These are phyloP conservation scores for Ascochyta koolunga DNA, from an alignment of 2,329 filamentous ascomycete species.

Conservation along the genomic window DNA sequence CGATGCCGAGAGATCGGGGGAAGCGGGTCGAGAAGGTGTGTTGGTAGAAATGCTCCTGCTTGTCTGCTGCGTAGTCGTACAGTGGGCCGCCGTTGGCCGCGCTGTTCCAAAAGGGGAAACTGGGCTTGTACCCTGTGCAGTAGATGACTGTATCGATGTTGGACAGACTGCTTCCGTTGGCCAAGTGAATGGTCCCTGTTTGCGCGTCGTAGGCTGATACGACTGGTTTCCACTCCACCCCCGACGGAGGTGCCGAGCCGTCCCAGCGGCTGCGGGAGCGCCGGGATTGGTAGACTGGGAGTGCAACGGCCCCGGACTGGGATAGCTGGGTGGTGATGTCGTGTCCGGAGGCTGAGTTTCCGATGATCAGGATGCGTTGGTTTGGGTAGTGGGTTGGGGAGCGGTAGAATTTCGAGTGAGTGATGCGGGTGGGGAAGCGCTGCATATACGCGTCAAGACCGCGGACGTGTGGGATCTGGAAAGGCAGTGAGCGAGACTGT, in stretches of 20 bases:
- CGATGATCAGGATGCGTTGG: constrained; percentile 34
- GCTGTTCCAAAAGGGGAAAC: constrained; percentile 58
- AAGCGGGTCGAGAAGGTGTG: constrained; percentile 48
- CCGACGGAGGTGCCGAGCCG: constrained; percentile 53
- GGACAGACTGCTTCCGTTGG: constrained; percentile 27
- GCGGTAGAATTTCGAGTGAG: constrained; percentile 54
- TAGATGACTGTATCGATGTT: constrained; percentile 40
- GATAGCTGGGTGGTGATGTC: constrained; percentile 37
- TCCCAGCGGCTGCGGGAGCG: constrained; percentile 60
- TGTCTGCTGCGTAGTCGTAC: constrained; percentile 57
- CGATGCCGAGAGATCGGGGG: constrained; percentile 54
- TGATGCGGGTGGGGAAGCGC: constrained; percentile 54
- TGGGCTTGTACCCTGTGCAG: constrained; percentile 48
- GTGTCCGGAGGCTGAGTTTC: constrained; percentile 43
- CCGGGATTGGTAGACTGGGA: constrained; percentile 60
- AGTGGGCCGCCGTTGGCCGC: constrained; percentile 52
- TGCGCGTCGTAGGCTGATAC: constrained; percentile 51
- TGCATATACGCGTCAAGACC: constrained; percentile 62
- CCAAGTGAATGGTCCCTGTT: constrained; percentile 33
- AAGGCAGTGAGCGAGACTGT: too few relatives aligned
- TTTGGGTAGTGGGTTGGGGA: constrained; percentile 14
- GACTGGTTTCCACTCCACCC: constrained; percentile 61
- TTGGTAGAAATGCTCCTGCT: constrained; percentile 53
- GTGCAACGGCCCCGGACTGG: constrained; percentile 31
- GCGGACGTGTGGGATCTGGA: constrained; percentile 55